Evolutionary conservation across 371 early-diverging fungal species (phyloP).

Genomic region (Actinomucor elegans): DNA sequence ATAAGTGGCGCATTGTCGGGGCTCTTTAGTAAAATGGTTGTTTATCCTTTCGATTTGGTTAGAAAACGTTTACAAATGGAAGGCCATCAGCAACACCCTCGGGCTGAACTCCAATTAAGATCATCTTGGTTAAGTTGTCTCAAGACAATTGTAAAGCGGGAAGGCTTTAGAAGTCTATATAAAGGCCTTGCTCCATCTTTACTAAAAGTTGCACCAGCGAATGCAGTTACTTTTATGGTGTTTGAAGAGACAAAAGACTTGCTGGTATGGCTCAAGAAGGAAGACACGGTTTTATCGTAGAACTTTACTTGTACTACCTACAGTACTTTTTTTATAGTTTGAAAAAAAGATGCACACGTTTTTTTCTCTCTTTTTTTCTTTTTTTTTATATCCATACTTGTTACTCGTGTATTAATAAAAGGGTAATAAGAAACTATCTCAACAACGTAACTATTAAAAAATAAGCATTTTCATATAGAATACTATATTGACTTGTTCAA

Average conservation of each 20-base stretch:
- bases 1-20: slow-evolving; percentile 86
- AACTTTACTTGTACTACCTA: slow-evolving; percentile 5
- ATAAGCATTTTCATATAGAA: too few relatives aligned
- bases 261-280: slow-evolving; percentile 32
- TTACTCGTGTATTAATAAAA: too few relatives aligned
- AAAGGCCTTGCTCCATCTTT: slow-evolving; percentile 84
- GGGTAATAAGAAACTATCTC: too few relatives aligned
- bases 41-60: slow-evolving; percentile 92
- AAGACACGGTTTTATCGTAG: too few relatives aligned
- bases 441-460: too few relatives aligned
- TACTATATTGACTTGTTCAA: too few relatives aligned
- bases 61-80: slow-evolving; percentile 80
- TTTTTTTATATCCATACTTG: slow-evolving; percentile 1
- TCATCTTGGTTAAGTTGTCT: slow-evolving; percentile 55
- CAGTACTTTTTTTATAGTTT: slow-evolving; percentile 5
- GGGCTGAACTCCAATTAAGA: slow-evolving; percentile 26
- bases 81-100: slow-evolving; percentile 53
- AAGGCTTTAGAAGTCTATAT: slow-evolving; percentile 85
- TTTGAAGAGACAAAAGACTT: slow-evolving; percentile 60
- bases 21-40: slow-evolving; percentile 75
- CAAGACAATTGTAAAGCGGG: slow-evolving; percentile 62
- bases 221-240: slow-evolving; percentile 87
- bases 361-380: slow-evolving; percentile 1
- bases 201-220: slow-evolving; percentile 83
- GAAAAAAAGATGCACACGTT: slow-evolving; percentile 10